Base-by-base conservation (phyloP, 192 early-diverging fungal genomes). In the Tieghemiomyces parasiticus region DNA sequence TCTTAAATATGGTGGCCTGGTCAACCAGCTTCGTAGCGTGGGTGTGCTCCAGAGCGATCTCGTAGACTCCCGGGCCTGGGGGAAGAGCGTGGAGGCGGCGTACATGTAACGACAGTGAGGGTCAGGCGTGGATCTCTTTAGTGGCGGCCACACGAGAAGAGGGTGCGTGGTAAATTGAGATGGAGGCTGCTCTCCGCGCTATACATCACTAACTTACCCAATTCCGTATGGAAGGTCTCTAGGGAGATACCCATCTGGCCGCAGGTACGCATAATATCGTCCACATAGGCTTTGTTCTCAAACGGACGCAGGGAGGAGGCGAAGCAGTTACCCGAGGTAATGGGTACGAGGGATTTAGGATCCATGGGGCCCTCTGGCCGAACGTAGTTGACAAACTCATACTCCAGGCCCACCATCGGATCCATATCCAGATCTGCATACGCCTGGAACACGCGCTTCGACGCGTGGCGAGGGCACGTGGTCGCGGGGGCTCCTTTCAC, bases 301-400 rank as follows among this genome's bases (percentile, higher is more conserved):
- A 78, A 33, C 24, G 89, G 84, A 32, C 89, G 77, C 29, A 81
- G 61, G 3, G 88, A 50, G 12, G 79, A 82, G 62, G 89, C 89
- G 38, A 87, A 87, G 67, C 85, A 85, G 87, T 89, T 91, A 14
- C 89, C 89, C 3, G 73, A 71, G 3, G 89, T 88, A 1, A 91
- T 60, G 24, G 83, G 79, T 2, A 53, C 45, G n/a, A 84, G 69
- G 0, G n/a, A n/a, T n/a, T n/a, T n/a, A n/a, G n/a, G n/a, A n/a
- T n/a, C n/a, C n/a, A n/a, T n/a, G n/a, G n/a, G n/a, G n/a, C n/a
- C n/a, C n/a, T n/a, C n/a, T n/a, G n/a, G n/a, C n/a, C n/a, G n/a
- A n/a, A n/a, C n/a, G n/a, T n/a, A n/a, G n/a, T n/a, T n/a, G n/a
- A n/a, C n/a, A n/a, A n/a, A n/a, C n/a, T n/a, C n/a, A n/a, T n/a